A percentile compares a stretch with the other conserved stretches of the same genome.
Conservation (phyloP, 1,139 yeast genomes). For the Blastobotrys arbuscula region DNA sequence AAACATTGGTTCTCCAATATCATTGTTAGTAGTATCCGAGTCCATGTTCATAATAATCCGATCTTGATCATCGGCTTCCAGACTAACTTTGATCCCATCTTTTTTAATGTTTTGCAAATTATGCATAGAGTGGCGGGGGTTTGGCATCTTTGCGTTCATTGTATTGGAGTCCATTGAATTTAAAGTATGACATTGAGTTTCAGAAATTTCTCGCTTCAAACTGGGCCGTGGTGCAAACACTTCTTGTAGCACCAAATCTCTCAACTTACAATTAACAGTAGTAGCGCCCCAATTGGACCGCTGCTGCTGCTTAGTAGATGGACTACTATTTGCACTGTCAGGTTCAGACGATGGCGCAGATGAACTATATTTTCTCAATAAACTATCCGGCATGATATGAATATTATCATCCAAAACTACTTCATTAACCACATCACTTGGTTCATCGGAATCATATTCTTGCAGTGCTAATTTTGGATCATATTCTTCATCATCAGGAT, state of each 20-base stretch:
- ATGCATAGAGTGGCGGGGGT: slow-evolving; percentile 4
- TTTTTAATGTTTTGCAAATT: neutral
- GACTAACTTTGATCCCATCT: slow-evolving; percentile 8
- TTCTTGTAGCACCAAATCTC: slow-evolving; percentile 61
- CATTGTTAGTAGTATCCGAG: neutral
- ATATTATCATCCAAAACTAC: slow-evolving; percentile 83
- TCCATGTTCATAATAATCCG: slow-evolving; percentile 9
- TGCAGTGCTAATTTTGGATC: slow-evolving; percentile 9
- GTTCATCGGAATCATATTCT: slow-evolving; percentile 4
- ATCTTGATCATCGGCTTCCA: slow-evolving; percentile 9
- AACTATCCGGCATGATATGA: slow-evolving; percentile 78
- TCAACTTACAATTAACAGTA: slow-evolving; percentile 55
- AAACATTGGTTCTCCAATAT: slow-evolving; percentile 19
- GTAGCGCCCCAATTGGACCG: slow-evolving; percentile 49
- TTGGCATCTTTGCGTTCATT: neutral
- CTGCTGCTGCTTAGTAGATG: neutral
- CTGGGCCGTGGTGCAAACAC: slow-evolving; percentile 52
- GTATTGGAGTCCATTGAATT: neutral
- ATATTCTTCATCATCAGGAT: slow-evolving; percentile 17
- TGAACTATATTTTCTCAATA: slow-evolving; percentile 58
- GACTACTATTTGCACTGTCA: neutral
- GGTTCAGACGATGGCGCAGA: slow-evolving; percentile 47
- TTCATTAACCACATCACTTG: slow-evolving; percentile 36
- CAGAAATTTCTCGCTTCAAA: slow-evolving; percentile 4
- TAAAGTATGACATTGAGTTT: neutral